phyloP scores from a whole-genome alignment of 1,139 yeast species.

The Debaryomyces sp. region DNA sequence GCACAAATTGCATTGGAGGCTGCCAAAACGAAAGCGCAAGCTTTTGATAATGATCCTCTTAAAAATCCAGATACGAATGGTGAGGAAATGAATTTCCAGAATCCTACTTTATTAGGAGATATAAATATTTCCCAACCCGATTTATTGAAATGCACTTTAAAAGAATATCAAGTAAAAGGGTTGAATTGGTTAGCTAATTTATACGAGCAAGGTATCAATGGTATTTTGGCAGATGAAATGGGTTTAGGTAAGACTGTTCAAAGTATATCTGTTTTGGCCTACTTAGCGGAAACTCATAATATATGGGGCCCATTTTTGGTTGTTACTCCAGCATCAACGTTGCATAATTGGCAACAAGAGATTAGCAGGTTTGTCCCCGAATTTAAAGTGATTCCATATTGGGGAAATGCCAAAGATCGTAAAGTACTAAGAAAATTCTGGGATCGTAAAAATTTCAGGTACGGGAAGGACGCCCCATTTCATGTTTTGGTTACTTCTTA shows the following conservation, averaged over 20 bases:
- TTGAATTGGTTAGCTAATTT: conserved; percentile 95
- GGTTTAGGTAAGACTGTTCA: conserved; percentile 98
- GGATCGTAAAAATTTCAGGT: conserved; percentile 91
- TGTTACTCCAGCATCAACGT: conserved; percentile 96
- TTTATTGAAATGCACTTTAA: conserved; percentile 83
- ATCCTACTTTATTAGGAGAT: conserved; percentile 93
- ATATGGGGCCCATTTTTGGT: conserved; percentile 99
- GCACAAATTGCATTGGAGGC: conserved; percentile 85
- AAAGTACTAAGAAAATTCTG: conserved; percentile 92
- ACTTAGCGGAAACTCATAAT: conserved; percentile 91
- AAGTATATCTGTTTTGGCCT: conserved; percentile 91
- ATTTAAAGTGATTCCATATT: conserved; percentile 92
- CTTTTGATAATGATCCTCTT: conserved; percentile 51
- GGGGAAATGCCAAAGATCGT: conserved; percentile 97
- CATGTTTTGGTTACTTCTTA: conserved; percentile 96
- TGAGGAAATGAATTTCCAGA: conserved; percentile 91
- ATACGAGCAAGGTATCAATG: conserved; percentile 97
- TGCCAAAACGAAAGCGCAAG: conserved; percentile 77
- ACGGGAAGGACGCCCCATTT: conserved; percentile 88
- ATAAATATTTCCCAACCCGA: conserved; percentile 85
- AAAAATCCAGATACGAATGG: conserved; percentile 57
- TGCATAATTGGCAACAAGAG: conserved; percentile 99
- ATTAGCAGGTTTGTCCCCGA: conserved; percentile 91
- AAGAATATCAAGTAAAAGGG: conserved; percentile 95
- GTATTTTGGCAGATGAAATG: conserved; percentile 98